Base-by-base conservation (phyloP, 2,329 filamentous ascomycete species). In the Cryphonectria parasitica region DNA sequence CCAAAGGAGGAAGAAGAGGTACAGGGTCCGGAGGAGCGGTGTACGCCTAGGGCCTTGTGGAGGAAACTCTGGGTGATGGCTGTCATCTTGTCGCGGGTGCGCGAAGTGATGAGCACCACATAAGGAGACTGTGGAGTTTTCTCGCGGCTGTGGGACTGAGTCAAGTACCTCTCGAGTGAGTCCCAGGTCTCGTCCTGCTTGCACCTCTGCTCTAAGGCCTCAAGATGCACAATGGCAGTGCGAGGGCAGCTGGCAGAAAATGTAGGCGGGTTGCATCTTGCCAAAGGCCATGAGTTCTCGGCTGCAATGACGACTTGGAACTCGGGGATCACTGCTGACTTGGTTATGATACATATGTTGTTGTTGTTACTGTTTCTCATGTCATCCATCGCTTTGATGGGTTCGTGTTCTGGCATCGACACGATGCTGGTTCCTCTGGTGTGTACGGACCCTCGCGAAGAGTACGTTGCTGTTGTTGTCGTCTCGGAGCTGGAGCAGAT, bases 11-110 rank as follows among this genome's bases (percentile, higher is more conserved):
- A 82, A 41, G 43, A 45, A 17, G 78, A 78, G 15, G 76, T 76
- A 36, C 85, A 84, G 34, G 88, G 84, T 63, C 87, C 85, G 4
- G 61, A 25, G 8, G 61, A 25, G 3, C 61, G 61, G 77, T 92
- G 90, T 60, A 90, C 91, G 19, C 91, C 89, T 3, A 92, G 84
- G 1, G 91, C 91, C 75, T 91, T 92, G 79, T 91, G 89, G 11
- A 92, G 81, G 77, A 92, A 92, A 58, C 84, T 88, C 77, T 92
- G 90, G 0, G 90, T 91, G 72, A 92, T 91, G 64, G 89, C 90
- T n/a, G 92, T 84, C 75, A 92, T 86, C 77, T 89, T 90, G 77
- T 93, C 91, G 43, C 90, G 85, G 2, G 89, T 90, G 61, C 85
- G 78, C 3, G 81, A 75, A 3, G 78, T 82, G 66, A 87, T 79